These are phyloP conservation scores for Lentinula sp. DNA, from an alignment of 768 basidiomycete genomes.

Conservation along the genomic window DNA sequence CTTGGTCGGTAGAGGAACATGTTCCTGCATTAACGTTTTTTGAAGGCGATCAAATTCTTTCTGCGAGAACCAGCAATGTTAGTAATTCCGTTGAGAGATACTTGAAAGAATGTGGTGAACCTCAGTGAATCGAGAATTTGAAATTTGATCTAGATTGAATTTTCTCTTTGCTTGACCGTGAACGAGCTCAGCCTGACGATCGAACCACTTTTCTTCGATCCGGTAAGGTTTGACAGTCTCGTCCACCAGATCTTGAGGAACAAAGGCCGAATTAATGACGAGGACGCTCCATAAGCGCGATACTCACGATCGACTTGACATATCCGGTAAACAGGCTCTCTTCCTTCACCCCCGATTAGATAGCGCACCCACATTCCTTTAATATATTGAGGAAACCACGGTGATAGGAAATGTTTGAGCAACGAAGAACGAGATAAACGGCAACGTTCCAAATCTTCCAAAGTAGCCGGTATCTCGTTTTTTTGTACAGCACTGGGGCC, in stretches of 20 bases:
- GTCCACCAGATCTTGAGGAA: constrained; percentile 33
- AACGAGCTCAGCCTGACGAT: constrained; percentile 67
- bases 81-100: too few relatives aligned
- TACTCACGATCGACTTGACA: constrained; percentile 74
- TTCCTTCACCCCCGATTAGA: constrained; percentile 60
- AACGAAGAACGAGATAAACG: constrained; percentile 65
- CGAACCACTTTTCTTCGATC: constrained; percentile 56
- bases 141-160: constrained; percentile 83
- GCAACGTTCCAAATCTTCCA: constrained; percentile 56
- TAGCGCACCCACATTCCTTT: constrained; percentile 87
- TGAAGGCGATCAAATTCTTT: constrained; percentile 66
- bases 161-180: constrained; percentile 61
- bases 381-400: constrained; percentile 84
- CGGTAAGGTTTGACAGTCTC: constrained; percentile 63
- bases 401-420: constrained; percentile 63
- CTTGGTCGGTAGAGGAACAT: constrained; percentile 63
- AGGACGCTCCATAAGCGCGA: background rate
- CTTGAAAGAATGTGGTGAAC: background rate
- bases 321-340: constrained; percentile 67
- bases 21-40: constrained; percentile 38
- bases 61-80: constrained; percentile 26
- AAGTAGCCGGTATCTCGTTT: constrained; percentile 43
- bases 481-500: constrained; percentile 28
- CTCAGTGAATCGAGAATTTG: constrained; percentile 58
- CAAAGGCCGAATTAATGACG: constrained; percentile 15